phyloP scores from a whole-genome alignment of 345 rosid species.

The Aethionema arabicum region DNA sequence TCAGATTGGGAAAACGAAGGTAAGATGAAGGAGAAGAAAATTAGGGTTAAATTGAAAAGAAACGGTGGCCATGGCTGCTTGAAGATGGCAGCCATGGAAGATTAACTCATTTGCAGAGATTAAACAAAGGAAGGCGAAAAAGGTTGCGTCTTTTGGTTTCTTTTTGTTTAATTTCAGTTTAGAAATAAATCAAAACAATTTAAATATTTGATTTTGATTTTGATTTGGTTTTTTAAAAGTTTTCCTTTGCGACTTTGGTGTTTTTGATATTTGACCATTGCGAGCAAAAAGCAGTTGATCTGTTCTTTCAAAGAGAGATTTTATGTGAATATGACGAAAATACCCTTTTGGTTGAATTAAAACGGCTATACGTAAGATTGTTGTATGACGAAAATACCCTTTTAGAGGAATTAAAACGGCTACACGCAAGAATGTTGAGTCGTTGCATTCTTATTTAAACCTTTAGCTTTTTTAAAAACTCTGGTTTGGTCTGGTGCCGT shows the following conservation, averaged over 20 bases:
- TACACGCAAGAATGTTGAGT: neutral
- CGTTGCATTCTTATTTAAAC: neutral
- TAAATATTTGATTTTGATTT: neutral
- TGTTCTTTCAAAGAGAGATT: slow-evolving; percentile 3
- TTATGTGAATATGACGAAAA: neutral
- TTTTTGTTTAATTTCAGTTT: slow-evolving; percentile 4
- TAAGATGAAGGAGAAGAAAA: slow-evolving; percentile 8
- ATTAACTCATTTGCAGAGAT: slow-evolving; percentile 22
- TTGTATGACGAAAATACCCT: slow-evolving; percentile 1
- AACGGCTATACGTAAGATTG: neutral
- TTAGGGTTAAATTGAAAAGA: slow-evolving; percentile 16
- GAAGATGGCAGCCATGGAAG: slow-evolving; percentile 43
- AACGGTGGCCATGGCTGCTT: slow-evolving; percentile 44
- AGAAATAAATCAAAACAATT: neutral
- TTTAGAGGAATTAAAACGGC: neutral
- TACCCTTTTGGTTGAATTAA: neutral
- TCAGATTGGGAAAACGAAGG: slow-evolving; percentile 41
- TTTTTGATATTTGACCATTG: slow-evolving; percentile 20
- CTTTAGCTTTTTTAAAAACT: slow-evolving; percentile 1
- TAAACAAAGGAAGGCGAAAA: neutral
- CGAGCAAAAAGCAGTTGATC: slow-evolving; percentile 32
- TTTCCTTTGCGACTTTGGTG: slow-evolving; percentile 14
- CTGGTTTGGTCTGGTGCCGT: slow-evolving; percentile 20
- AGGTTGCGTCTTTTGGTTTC: slow-evolving; percentile 17
- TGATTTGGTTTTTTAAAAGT: slow-evolving; percentile 4